Evolutionary conservation across 495 filamentous ascomycete species (phyloP), one percentile per base, ranked within the genome.

Genomic region (Aspergillus ostianus): DNA sequence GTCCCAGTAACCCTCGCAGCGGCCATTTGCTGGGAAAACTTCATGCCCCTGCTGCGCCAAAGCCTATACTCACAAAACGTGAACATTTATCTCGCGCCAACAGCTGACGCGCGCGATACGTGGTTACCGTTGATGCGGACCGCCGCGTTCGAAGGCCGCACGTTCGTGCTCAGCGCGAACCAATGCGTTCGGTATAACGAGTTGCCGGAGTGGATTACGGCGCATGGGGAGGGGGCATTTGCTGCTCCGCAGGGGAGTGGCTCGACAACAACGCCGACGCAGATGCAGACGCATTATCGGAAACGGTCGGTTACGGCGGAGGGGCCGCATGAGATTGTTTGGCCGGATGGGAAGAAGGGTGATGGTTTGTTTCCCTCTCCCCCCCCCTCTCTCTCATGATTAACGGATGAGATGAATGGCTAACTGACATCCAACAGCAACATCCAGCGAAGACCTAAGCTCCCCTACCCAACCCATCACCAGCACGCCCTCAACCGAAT

Each of bases 11-110:
- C 87, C 17, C 75, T 97, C 7, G 93, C 86, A 0, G 85, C 90
- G 0, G 93, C 93, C 2, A 95, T 98, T 47, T 98, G 93, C 77
- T 98, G 93, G 93, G 93, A 98, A 73, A 97, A 91, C 63, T 96
- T 91, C 68, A 98, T 98, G 93, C 93, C 93, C 0, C 76, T 97
- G 19, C 81, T 98, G 1, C 78, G 89, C 9, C 81, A 90, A 53
- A 84, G 86, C 20, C 80, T 98, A 18, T 98, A 98, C 66, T 81
- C 84, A 2, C 93, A 97, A 72, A 95, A 96, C 67, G 88, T 97
- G 57, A 96, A 93, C 67, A 77, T 98, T 20, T 98, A 95, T 66
- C 85, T 97, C 17, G 92, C 93, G 0, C 93, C 93, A 0, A 97
- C 93, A 2, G 93, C 93, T 9, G 93, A 98, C 72, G 84, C 79